Evolutionary conservation across 495 filamentous ascomycete genomes (phyloP).

Genomic region (Hypoxylon lienhwacheense): DNA sequence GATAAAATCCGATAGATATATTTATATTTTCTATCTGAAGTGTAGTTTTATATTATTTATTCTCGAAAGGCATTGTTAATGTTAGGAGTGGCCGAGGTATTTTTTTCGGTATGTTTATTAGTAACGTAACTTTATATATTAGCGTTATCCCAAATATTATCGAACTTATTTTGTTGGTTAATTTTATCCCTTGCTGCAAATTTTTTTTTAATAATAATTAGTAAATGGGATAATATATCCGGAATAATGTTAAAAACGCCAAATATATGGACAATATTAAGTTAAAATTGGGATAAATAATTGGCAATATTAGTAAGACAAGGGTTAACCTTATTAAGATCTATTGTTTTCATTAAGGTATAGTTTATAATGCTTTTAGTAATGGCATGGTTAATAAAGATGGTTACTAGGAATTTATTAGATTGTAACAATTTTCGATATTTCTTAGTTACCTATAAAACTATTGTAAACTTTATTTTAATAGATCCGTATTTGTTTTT

Average conservation of each 20-base stretch:
- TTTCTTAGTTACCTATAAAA: neutral
- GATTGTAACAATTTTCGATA: neutral
- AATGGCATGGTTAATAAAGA: neutral
- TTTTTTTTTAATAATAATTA: neutral
- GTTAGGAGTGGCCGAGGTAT: neutral
- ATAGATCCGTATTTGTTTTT: neutral
- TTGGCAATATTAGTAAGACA: neutral
- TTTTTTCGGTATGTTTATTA: neutral
- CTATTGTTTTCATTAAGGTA: neutral
- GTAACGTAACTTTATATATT: neutral
- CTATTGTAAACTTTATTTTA: neutral
- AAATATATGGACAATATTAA: neutral
- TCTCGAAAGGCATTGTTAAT: neutral
- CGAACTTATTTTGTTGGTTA: neutral
- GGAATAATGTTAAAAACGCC: neutral
- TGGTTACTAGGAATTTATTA: neutral
- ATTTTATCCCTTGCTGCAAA: neutral
- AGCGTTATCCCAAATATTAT: neutral
- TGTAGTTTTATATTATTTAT: neutral
- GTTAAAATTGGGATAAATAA: too few species aligned
- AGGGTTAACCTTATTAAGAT: neutral
- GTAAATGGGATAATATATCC: neutral
- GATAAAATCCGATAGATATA: neutral
- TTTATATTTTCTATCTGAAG: neutral
- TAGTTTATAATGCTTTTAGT: neutral